Percentiles rank a stretch among this genome's conserved stretches.
phyloP scores from a whole-genome alignment of 1,284 basidiomycete genomes.

The Lentinus polychrous region DNA sequence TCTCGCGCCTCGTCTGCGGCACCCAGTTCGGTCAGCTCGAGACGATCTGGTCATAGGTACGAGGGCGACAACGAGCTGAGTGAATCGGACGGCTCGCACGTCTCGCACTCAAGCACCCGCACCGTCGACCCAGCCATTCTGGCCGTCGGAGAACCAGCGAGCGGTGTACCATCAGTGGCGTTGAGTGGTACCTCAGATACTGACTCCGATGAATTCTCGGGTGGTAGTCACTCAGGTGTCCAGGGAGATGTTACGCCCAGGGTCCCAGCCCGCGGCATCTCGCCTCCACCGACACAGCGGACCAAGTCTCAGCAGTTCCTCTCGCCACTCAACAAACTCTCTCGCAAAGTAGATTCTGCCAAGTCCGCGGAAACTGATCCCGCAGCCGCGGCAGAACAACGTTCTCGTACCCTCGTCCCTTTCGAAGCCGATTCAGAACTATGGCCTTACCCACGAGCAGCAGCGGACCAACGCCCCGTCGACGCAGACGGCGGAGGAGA shows the following conservation, averaged over 20 bases:
- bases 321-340: background rate
- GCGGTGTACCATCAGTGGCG: conserved; percentile 14
- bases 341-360: background rate
- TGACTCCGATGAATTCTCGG: conserved; percentile 8
- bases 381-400: conserved; percentile 9
- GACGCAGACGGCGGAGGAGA: conserved; percentile 33
- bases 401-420: conserved; percentile 36
- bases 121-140: conserved; percentile 24
- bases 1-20: conserved; percentile 48
- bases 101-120: conserved; percentile 35
- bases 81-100: conserved; percentile 33
- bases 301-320: conserved; percentile 6
- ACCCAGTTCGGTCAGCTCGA: conserved; percentile 31
- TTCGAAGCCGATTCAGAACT: conserved; percentile 54
- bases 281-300: conserved; percentile 11
- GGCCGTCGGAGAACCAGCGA: conserved; percentile 23
- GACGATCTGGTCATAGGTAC: conserved; percentile 38
- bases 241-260: conserved; percentile 47
- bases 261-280: conserved; percentile 31
- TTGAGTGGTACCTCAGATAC: conserved; percentile 13
- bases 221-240: conserved; percentile 12
- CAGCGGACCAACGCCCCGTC: conserved; percentile 25
- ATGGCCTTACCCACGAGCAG: conserved; percentile 57
- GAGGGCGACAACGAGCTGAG: conserved; percentile 48
- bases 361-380: conserved; percentile 5